These are phyloP conservation scores for Trichoderma asperelloides DNA, from an alignment of 495 filamentous ascomycete genomes.

Conservation along the genomic window DNA sequence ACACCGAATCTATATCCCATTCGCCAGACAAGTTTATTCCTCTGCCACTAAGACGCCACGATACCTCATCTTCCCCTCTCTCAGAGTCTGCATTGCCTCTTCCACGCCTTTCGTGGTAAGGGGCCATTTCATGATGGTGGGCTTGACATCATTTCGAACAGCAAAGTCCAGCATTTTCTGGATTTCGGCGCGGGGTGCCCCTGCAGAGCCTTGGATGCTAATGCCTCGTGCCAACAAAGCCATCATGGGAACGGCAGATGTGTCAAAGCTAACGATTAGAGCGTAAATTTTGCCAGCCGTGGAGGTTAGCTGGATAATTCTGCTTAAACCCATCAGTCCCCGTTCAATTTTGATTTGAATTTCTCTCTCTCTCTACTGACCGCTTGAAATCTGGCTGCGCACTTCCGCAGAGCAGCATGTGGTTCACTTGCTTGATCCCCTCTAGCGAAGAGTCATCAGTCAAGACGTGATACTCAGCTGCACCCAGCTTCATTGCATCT, in stretches of 20 bases:
- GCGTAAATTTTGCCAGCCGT: conserved; percentile 43
- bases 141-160: conserved; percentile 45
- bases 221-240: conserved; percentile 38
- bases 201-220: conserved; percentile 43
- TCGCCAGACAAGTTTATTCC: background rate
- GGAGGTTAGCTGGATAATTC: conserved; percentile 30
- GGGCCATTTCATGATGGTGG: conserved; percentile 47
- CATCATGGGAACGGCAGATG: conserved; percentile 48
- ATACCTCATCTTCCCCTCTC: conserved; percentile 50
- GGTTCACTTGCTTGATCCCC: conserved; percentile 26
- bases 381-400: conserved; percentile 33
- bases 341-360: background rate
- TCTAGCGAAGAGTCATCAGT: conserved; percentile 32
- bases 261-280: conserved; percentile 35
- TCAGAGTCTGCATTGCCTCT: conserved; percentile 42
- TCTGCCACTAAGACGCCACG: conserved; percentile 36
- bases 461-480: conserved; percentile 37
- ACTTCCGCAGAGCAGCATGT: conserved; percentile 42
- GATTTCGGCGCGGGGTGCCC: conserved; percentile 40
- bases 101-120: conserved; percentile 46
- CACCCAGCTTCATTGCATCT: conserved; percentile 46
- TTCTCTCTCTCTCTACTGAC: conserved; percentile 18
- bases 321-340: background rate
- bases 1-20: background rate
- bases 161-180: conserved; percentile 51